Evolutionary conservation across 1,284 basidiomycete genomes (phyloP).

Genomic region (Ustilago bromivora): DNA sequence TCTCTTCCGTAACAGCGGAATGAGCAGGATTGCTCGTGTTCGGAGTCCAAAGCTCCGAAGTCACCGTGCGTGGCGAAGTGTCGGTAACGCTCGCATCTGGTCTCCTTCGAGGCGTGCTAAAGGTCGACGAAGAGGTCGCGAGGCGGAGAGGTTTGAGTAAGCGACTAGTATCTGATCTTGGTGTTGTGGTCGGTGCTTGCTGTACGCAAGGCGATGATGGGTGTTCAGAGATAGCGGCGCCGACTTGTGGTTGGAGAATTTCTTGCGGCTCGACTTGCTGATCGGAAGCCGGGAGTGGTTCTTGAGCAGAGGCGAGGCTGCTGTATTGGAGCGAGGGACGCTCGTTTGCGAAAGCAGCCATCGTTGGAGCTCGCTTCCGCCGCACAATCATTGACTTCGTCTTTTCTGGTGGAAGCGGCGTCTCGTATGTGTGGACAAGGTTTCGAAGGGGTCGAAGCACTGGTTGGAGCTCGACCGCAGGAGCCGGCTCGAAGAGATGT

Average conservation of each 20-base stretch:
- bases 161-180: not conserved
- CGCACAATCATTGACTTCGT: not conserved
- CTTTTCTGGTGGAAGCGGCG: not conserved
- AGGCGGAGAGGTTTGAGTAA: slow-evolving; percentile 16
- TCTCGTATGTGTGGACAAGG: not conserved
- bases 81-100: slow-evolving; percentile 16
- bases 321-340: not conserved
- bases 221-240: not conserved
- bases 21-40: slow-evolving; percentile 15
- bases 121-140: not conserved
- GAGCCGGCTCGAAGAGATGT: not conserved
- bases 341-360: not conserved
- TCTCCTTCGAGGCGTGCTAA: slow-evolving; percentile 4
- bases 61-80: slow-evolving; percentile 13
- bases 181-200: not conserved
- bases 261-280: not conserved
- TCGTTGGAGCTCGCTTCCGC: not conserved
- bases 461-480: not conserved
- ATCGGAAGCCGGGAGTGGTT: not conserved
- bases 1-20: slow-evolving; percentile 28
- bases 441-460: not conserved
- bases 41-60: slow-evolving; percentile 31
- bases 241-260: not conserved
- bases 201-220: not conserved
- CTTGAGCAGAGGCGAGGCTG: not conserved